A percentile compares a stretch with the other conserved stretches of the same genome.
Evolutionary conservation across 768 basidiomycete genomes (phyloP).

Genomic region (Tricholoma flavovirens): DNA sequence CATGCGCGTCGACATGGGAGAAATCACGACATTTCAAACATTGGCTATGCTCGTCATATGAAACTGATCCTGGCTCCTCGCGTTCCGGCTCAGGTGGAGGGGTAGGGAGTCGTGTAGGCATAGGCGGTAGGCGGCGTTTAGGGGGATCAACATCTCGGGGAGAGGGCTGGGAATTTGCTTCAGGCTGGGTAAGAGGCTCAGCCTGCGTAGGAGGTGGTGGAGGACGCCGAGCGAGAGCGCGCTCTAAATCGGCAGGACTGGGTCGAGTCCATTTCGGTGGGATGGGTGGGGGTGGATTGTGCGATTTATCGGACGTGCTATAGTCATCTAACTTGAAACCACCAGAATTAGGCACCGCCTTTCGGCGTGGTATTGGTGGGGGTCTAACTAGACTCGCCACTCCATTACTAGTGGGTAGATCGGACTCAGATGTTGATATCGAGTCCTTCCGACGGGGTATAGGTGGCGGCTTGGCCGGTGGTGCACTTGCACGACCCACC

Average conservation of each 20-base stretch:
- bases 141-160: slow-evolving; percentile 9
- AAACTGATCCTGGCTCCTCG: slow-evolving; percentile 7
- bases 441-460: slow-evolving; percentile 11
- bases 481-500: slow-evolving; percentile 9
- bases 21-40: slow-evolving; percentile 43
- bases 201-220: slow-evolving; percentile 26
- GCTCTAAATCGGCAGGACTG: slow-evolving; percentile 13
- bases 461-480: slow-evolving; percentile 12
- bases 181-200: background rate
- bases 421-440: background rate
- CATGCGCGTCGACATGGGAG: slow-evolving; percentile 36
- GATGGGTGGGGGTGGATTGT: slow-evolving; percentile 15
- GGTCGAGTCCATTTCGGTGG: slow-evolving; percentile 16
- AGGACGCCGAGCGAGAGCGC: slow-evolving; percentile 27
- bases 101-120: slow-evolving; percentile 25
- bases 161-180: slow-evolving; percentile 2
- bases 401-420: background rate
- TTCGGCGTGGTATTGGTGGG: slow-evolving; percentile 16
- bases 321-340: too few species aligned
- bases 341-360: background rate
- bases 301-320: background rate
- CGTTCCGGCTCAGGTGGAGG: slow-evolving; percentile 24
- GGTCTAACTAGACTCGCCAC: slow-evolving; percentile 6
- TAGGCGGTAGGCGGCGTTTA: slow-evolving; percentile 25
- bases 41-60: slow-evolving; percentile 10